A percentile compares a stretch with the other conserved stretches of the same genome.
phyloP scores from a whole-genome alignment of 2,329 filamentous ascomycete species.

The Hirsutella minnesotensis region DNA sequence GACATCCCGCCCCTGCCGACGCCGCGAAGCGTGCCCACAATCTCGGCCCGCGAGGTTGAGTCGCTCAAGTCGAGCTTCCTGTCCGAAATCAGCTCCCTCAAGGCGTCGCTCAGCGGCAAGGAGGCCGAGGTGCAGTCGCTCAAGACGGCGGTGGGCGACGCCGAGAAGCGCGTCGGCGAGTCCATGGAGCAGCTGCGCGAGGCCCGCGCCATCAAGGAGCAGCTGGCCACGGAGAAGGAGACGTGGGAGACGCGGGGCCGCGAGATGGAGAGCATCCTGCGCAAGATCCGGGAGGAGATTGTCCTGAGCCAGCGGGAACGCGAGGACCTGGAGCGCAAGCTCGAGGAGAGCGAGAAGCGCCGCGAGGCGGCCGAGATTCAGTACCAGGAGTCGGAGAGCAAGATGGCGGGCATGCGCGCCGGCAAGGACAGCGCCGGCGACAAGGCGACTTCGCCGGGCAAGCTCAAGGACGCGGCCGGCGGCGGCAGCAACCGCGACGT shows the following conservation, averaged over 20 bases:
- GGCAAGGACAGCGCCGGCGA: constrained; percentile 32
- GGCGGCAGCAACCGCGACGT: constrained; percentile 54
- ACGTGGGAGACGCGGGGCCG: constrained; percentile 75
- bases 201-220: constrained; percentile 57
- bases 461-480: constrained; percentile 19
- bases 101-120: constrained; percentile 81
- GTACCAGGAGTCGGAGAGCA: constrained; percentile 64
- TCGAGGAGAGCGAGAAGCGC: constrained; percentile 67
- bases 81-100: constrained; percentile 89
- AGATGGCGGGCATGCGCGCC: constrained; percentile 61
- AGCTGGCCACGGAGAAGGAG: constrained; percentile 61
- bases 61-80: constrained; percentile 82
- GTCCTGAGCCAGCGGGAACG: constrained; percentile 66
- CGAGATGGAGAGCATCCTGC: constrained; percentile 74
- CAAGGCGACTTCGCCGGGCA: constrained; percentile 23
- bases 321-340: constrained; percentile 62
- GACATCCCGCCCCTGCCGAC: constrained; percentile 92
- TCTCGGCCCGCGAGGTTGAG: constrained; percentile 87
- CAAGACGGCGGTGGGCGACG: constrained; percentile 78
- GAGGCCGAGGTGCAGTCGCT: constrained; percentile 84
- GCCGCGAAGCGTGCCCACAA: constrained; percentile 77
- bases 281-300: constrained; percentile 72
- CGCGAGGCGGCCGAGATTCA: constrained; percentile 63
- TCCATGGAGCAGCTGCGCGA: constrained; percentile 75
- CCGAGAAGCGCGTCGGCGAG: constrained; percentile 83